These are phyloP conservation scores for Cytospora piceae DNA, from an alignment of 2,329 filamentous ascomycete species.

Conservation along the genomic window DNA sequence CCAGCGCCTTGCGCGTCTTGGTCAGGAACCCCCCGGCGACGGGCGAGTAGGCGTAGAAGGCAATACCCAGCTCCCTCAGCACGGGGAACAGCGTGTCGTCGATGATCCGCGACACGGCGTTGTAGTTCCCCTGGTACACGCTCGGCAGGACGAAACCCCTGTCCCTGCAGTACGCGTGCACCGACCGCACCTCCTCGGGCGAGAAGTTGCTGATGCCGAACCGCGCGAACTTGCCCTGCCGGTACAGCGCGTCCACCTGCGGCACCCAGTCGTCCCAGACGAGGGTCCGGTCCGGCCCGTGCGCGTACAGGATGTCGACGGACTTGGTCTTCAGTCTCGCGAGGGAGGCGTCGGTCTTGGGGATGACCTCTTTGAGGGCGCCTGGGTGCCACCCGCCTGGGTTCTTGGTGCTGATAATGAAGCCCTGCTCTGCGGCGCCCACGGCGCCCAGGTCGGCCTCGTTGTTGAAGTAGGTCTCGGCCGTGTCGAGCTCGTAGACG, in stretches of 20 bases:
- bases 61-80: constrained; percentile 46
- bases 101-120: constrained; percentile 41
- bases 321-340: constrained; percentile 23
- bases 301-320: constrained; percentile 35
- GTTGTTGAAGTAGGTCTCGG: constrained; percentile 28
- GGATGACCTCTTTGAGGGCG: constrained; percentile 7
- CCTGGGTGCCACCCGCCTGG: constrained; percentile 23
- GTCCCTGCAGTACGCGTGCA: constrained; percentile 57
- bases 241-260: constrained; percentile 67
- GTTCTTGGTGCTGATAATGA: constrained; percentile 27
- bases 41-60: constrained; percentile 49
- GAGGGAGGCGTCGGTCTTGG: constrained; percentile 17
- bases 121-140: constrained; percentile 51
- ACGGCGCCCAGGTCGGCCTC: constrained; percentile 24
- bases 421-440: constrained; percentile 13
- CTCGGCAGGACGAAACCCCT: constrained; percentile 46
- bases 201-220: constrained; percentile 72
- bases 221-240: constrained; percentile 68
- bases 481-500: constrained; percentile 28
- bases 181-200: constrained; percentile 73
- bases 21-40: constrained; percentile 65
- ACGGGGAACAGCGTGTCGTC: constrained; percentile 48
- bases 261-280: constrained; percentile 47
- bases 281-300: constrained; percentile 34
- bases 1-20: constrained; percentile 41